These are phyloP conservation scores for Flaveria sonorensis DNA, from an alignment of 129 eudicot species.

Conservation along the genomic window DNA sequence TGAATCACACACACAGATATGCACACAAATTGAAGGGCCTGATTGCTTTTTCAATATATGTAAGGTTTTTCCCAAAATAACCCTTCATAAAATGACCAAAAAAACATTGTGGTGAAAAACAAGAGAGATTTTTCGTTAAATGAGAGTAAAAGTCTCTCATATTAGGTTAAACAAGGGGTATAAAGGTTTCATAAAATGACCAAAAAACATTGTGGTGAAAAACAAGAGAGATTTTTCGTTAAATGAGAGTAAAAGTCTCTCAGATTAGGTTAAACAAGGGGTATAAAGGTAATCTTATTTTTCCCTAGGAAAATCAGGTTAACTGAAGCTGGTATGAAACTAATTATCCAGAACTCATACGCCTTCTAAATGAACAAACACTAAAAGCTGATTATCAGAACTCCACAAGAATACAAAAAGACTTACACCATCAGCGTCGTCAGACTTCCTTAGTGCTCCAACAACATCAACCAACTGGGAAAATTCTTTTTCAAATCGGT, in stretches of 20 bases:
- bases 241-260: not conserved
- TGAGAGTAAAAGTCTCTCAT: not conserved
- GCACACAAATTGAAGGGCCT: not conserved
- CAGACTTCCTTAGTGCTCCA: conserved; percentile 85
- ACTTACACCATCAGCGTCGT: conserved; percentile 95
- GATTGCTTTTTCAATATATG: not conserved
- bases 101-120: conserved; percentile 1
- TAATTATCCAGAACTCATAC: no score
- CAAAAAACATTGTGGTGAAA: no score
- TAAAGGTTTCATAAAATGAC: no score
- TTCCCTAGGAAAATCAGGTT: not conserved
- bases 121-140: not conserved
- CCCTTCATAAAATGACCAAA: not conserved
- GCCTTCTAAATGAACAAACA: not conserved
- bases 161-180: not conserved
- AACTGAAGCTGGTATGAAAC: not conserved
- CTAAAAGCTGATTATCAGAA: not conserved
- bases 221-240: not conserved
- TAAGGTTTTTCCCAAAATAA: not conserved
- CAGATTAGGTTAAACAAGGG: not conserved
- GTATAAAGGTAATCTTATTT: not conserved
- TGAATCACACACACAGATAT: not conserved
- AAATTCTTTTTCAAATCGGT: conserved; percentile 67
- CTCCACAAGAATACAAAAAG: conserved; percentile 3
- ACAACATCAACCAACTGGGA: conserved; percentile 84